A percentile compares a stretch with the other conserved stretches of the same genome.
Evolutionary conservation across 2,329 filamentous ascomycete species (phyloP).

Genomic region (Geosmithia morbida): DNA sequence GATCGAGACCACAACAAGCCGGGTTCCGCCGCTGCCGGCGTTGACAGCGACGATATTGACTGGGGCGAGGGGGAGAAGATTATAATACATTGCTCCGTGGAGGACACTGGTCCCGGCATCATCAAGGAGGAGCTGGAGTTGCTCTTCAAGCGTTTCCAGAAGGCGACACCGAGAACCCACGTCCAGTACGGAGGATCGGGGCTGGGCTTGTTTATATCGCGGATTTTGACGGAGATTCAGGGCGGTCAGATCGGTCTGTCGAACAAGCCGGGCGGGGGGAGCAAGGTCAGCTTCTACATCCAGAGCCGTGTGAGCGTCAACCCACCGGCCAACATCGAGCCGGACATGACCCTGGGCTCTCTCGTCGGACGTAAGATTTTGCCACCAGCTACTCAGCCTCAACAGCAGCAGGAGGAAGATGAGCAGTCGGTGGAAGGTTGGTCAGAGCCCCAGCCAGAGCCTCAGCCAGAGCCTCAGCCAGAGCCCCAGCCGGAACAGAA

Average conservation of each 20-base stretch:
- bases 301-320: conserved; percentile 43
- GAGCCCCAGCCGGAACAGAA: no score
- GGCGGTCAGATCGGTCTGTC: conserved; percentile 64
- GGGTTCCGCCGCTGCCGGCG: conserved; percentile 18
- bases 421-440: no score
- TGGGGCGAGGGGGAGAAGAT: conserved; percentile 62
- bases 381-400: conserved; percentile 13
- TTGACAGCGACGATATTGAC: conserved; percentile 36
- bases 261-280: conserved; percentile 52
- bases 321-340: conserved; percentile 16
- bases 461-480: no score
- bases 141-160: conserved; percentile 54
- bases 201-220: conserved; percentile 60
- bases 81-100: conserved; percentile 58
- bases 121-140: conserved; percentile 50
- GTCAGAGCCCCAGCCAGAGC: no score
- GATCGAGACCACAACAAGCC: conserved; percentile 22
- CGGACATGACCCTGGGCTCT: conserved; percentile 3
- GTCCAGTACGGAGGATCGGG: conserved; percentile 60
- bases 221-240: conserved; percentile 62
- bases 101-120: conserved; percentile 56
- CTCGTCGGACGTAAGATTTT: background rate
- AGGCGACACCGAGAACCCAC: conserved; percentile 54
- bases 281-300: conserved; percentile 66
- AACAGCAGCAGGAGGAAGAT: conserved; percentile 8